Evolutionary conservation across 192 early-diverging fungal species (phyloP).

Genomic region (Jimgerdemannia lactiflua): DNA sequence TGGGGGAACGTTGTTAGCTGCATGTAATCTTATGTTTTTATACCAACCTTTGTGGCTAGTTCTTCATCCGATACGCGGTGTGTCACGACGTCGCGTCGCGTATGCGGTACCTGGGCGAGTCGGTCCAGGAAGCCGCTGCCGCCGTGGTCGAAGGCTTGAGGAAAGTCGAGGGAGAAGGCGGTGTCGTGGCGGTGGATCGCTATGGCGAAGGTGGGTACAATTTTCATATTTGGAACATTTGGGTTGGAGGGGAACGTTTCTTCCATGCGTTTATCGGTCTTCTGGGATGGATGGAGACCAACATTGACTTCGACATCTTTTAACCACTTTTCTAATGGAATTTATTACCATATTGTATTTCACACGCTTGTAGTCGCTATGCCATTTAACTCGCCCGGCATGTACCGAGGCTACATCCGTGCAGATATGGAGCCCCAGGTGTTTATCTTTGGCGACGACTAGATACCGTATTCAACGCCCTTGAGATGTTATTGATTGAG

Average conservation of each 20-base stretch:
- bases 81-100: slow-evolving; percentile 39
- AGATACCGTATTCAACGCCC: too few relatives aligned
- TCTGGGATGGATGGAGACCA: too few relatives aligned
- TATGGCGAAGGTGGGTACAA: slow-evolving; percentile 25
- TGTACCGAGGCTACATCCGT: slow-evolving; percentile 44
- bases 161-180: slow-evolving; percentile 35
- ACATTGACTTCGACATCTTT: too few relatives aligned
- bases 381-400: slow-evolving; percentile 38
- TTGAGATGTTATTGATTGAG: too few relatives aligned
- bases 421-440: slow-evolving; percentile 28
- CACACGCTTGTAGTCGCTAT: slow-evolving; percentile 20
- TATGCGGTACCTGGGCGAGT: slow-evolving; percentile 39
- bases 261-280: background rate
- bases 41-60: slow-evolving; percentile 9
- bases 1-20: slow-evolving; percentile 2
- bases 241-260: background rate
- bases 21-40: background rate
- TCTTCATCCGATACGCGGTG: slow-evolving; percentile 37
- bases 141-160: slow-evolving; percentile 25
- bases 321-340: too few relatives aligned
- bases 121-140: slow-evolving; percentile 27
- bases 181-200: slow-evolving; percentile 39
- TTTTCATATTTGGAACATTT: background rate
- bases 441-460: slow-evolving; percentile 30
- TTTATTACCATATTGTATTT: too few relatives aligned